phyloP scores from a whole-genome alignment of 2,329 filamentous ascomycete genomes.

The Pezicula neosporulosa region DNA sequence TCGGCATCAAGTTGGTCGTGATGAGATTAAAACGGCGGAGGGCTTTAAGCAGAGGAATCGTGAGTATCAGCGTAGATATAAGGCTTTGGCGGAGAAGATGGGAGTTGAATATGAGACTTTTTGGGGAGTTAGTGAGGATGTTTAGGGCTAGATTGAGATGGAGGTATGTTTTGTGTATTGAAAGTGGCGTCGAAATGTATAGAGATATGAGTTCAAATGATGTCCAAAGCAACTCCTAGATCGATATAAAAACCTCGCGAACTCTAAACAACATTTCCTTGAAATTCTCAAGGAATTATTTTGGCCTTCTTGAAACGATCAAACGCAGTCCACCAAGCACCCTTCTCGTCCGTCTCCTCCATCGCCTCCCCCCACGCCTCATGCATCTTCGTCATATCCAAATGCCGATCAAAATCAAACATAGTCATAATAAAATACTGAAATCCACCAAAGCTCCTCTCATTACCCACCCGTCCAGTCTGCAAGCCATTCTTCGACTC shows the following conservation, averaged over 20 bases:
- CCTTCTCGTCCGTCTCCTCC: slow-evolving; percentile 25
- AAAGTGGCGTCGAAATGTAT: too few relatives aligned
- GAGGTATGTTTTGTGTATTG: too few relatives aligned
- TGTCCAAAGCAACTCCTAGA: too few relatives aligned
- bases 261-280: too few relatives aligned
- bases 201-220: too few relatives aligned
- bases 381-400: slow-evolving; percentile 41
- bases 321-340: slow-evolving; percentile 38
- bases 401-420: slow-evolving; percentile 42
- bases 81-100: slow-evolving; percentile 7
- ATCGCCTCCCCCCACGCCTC: slow-evolving; percentile 37
- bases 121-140: slow-evolving; percentile 5
- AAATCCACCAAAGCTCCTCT: slow-evolving; percentile 33
- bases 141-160: not conserved
- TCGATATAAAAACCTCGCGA: too few relatives aligned
- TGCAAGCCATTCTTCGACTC: slow-evolving; percentile 33
- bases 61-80: slow-evolving; percentile 27
- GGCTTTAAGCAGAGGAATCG: slow-evolving; percentile 30
- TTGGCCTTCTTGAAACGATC: slow-evolving; percentile 39
- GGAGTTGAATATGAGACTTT: slow-evolving; percentile 12
- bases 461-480: slow-evolving; percentile 33
- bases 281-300: slow-evolving; percentile 31
- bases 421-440: slow-evolving; percentile 40
- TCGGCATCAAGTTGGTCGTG: slow-evolving; percentile 37
- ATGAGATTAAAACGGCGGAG: slow-evolving; percentile 37